Conservation (phyloP, 139 green algal genomes). For the Limnomonas spitsbergensis region DNA sequence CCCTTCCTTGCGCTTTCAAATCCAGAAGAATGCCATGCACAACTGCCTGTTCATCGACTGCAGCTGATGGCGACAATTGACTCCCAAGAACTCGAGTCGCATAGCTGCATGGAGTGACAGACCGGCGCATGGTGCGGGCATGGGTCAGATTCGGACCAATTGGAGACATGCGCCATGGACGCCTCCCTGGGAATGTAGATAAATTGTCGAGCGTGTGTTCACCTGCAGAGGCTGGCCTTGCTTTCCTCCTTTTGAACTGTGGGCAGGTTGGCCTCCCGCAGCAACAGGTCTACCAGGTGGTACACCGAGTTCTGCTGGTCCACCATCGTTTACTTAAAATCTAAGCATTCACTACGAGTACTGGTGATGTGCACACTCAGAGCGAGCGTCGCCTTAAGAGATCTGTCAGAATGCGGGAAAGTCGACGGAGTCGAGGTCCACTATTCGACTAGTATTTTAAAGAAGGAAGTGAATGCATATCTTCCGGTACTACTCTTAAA, state of each 20-base stretch:
- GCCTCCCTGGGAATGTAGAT: not conserved
- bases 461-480: not conserved
- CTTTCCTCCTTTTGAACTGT: not conserved
- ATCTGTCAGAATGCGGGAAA: too few relatives aligned
- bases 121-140: too few relatives aligned
- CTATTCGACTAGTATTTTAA: not conserved
- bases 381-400: too few relatives aligned
- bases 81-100: not conserved
- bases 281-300: not conserved
- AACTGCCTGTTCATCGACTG: not conserved
- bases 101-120: constrained; percentile 9
- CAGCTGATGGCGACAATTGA: not conserved
- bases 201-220: not conserved
- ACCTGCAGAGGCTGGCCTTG: not conserved
- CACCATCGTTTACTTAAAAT: not conserved
- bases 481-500: not conserved
- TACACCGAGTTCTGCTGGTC: not conserved
- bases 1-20: not conserved
- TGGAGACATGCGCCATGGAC: not conserved
- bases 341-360: not conserved
- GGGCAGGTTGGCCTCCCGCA: not conserved
- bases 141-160: not conserved
- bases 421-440: not conserved
- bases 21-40: not conserved
- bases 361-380: too few relatives aligned